These are phyloP conservation scores for Hemileccinum impolitum DNA, from an alignment of 768 basidiomycete species.

Conservation along the genomic window DNA sequence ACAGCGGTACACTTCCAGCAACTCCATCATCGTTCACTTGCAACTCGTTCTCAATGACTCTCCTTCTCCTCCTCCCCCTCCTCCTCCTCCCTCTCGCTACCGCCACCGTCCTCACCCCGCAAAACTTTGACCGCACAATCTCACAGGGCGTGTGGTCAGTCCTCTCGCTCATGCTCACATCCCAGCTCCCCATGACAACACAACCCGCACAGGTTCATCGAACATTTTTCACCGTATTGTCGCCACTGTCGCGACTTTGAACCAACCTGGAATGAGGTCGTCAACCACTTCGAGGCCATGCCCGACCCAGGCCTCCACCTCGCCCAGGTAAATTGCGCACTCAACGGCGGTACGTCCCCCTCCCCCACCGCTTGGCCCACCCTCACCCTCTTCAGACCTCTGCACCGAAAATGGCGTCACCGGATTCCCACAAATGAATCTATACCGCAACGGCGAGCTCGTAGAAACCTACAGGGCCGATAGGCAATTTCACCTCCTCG, in stretches of 20 bases:
- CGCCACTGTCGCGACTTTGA: slow-evolving; percentile 74
- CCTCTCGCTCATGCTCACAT: not conserved
- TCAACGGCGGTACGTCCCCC: slow-evolving; percentile 62
- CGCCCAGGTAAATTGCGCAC: slow-evolving; percentile 79
- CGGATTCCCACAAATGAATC: slow-evolving; percentile 73
- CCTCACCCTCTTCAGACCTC: slow-evolving; percentile 52
- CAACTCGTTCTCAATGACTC: not conserved
- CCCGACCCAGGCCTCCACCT: slow-evolving; percentile 46
- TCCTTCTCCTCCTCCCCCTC: slow-evolving; percentile 14
- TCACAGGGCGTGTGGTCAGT: slow-evolving; percentile 58
- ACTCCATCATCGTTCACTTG: slow-evolving; percentile 13
- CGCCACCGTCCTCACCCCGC: slow-evolving; percentile 46
- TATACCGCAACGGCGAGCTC: slow-evolving; percentile 66
- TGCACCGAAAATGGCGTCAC: slow-evolving; percentile 66
- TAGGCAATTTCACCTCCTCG: slow-evolving; percentile 53
- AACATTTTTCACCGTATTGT: slow-evolving; percentile 88
- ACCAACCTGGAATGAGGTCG: slow-evolving; percentile 78
- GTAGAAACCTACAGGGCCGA: slow-evolving; percentile 53
- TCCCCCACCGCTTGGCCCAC: rapidly evolving
- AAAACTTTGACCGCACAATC: slow-evolving; percentile 53
- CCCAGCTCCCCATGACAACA: not conserved
- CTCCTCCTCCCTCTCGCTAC: slow-evolving; percentile 29
- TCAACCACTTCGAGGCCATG: slow-evolving; percentile 46
- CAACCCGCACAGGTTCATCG: slow-evolving; percentile 55
- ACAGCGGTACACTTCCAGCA: slow-evolving; percentile 57